These are phyloP conservation scores for Neoboletus brunneissimus DNA, from an alignment of 768 basidiomycete genomes.

Conservation along the genomic window DNA sequence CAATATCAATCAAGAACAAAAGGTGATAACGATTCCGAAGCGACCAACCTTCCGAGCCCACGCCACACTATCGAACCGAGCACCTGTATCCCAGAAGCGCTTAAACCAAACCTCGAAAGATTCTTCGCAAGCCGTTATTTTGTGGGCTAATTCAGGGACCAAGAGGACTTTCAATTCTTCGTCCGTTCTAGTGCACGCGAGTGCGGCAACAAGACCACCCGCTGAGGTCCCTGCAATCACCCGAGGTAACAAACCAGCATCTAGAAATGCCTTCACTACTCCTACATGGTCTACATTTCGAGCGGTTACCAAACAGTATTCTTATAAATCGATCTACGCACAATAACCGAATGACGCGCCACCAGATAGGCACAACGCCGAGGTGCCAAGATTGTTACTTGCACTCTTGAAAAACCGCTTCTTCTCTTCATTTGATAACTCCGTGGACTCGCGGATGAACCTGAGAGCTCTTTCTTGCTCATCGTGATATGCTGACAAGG, in stretches of 20 bases:
- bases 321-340: slow-evolving; percentile 30
- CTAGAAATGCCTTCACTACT: slow-evolving; percentile 88
- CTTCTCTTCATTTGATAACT: slow-evolving; percentile 84
- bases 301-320: background rate
- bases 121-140: slow-evolving; percentile 81
- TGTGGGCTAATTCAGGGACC: slow-evolving; percentile 79
- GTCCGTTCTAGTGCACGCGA: slow-evolving; percentile 86
- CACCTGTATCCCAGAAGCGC: slow-evolving; percentile 82
- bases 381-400: slow-evolving; percentile 87
- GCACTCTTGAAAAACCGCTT: slow-evolving; percentile 85
- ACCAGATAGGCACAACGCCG: slow-evolving; percentile 93
- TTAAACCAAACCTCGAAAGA: slow-evolving; percentile 64
- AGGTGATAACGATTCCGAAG: background rate
- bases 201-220: slow-evolving; percentile 73
- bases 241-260: slow-evolving; percentile 80
- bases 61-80: slow-evolving; percentile 85
- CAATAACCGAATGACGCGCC: slow-evolving; percentile 96
- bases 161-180: slow-evolving; percentile 78
- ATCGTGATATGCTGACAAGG: slow-evolving; percentile 66
- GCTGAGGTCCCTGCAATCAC: slow-evolving; percentile 96
- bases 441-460: slow-evolving; percentile 70
- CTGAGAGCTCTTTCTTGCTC: slow-evolving; percentile 76
- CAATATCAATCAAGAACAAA: background rate
- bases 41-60: slow-evolving; percentile 85
- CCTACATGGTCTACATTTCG: slow-evolving; percentile 72